phyloP scores from a whole-genome alignment of 139 green algal species.

The Coelastrella sp. region DNA sequence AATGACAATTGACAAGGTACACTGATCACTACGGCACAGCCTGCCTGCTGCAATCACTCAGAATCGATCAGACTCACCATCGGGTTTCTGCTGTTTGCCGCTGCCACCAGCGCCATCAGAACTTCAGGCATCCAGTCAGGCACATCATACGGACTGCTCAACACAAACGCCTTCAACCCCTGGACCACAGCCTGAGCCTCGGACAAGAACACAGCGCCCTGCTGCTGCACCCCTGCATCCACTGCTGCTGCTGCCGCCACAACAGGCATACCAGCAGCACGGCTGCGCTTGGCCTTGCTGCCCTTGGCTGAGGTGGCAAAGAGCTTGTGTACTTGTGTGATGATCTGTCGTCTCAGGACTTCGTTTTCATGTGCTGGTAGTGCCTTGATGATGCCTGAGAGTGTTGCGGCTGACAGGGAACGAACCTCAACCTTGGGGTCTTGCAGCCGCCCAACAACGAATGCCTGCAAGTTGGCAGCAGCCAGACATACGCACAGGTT shows the following conservation, averaged over 20 bases:
- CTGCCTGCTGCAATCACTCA: too few relatives aligned
- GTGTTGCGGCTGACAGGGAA: slow-evolving; percentile 77
- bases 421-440: slow-evolving; percentile 81
- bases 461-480: slow-evolving; percentile 26
- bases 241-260: neutral
- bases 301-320: slow-evolving; percentile 54
- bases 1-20: too few relatives aligned
- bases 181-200: slow-evolving; percentile 64
- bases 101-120: slow-evolving; percentile 77
- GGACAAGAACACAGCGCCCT: slow-evolving; percentile 46
- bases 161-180: slow-evolving; percentile 85
- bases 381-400: slow-evolving; percentile 79
- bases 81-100: slow-evolving; percentile 44
- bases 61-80: neutral
- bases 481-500: too few relatives aligned
- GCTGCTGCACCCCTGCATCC: slow-evolving; percentile 36
- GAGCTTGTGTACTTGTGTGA: slow-evolving; percentile 55
- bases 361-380: slow-evolving; percentile 48
- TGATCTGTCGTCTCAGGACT: slow-evolving; percentile 59
- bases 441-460: slow-evolving; percentile 67
- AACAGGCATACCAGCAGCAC: neutral
- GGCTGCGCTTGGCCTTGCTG: neutral
- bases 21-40: too few relatives aligned
- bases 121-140: slow-evolving; percentile 87
- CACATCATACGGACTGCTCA: slow-evolving; percentile 89